Base-by-base conservation (phyloP, 176 grass and related monocot genomes). In the Saccharum spontaneum region DNA sequence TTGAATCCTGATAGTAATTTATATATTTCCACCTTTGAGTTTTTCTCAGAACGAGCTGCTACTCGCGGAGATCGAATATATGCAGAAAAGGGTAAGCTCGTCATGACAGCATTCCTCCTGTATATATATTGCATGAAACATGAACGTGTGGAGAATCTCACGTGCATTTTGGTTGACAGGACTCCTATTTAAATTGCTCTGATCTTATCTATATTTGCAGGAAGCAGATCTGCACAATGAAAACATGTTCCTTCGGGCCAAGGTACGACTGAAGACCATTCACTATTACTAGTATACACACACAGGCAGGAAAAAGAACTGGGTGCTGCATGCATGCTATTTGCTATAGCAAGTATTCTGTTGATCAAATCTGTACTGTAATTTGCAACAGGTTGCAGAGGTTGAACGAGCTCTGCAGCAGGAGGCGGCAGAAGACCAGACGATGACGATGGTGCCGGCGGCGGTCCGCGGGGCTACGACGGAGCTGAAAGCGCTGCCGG, bases 211-310 rank as follows among this genome's bases (percentile, higher is more conserved):
- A 12, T 48, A 17, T 31, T 8, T 83, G 54, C 81, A 97, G 94
- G 88, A 90, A 75, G 88, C 78, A 65, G 87, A 94, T 54, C 74
- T 92, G 48, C 82, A 97, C 75, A 90, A 88, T 48, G 94, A 97
- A 64, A 87, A 97, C 71, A 83, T 90, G 41, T 84, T 79, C 65
- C 80, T 97, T 33, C 86, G 94, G 84, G 73, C 87, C 30, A 97
- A 97, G 91, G 94, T 97, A 62, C 10, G 10, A 26, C 20, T 72
- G 83, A 81, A 38, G 46, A 31, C 30, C 41, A 28, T 16, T 15
- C 33, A 23, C 33, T 39, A 28, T 28, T 28, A 28, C 28, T 28
- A 28, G 28, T 28, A 28, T 28, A 28, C 28, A 28, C 28, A 28
- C 28, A 28, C 28, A 28, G 28, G 28, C 28, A 28, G 28, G 28